Percentiles rank a stretch among this genome's conserved stretches.
These are phyloP conservation scores for Boletus sensibilis DNA, from an alignment of 768 basidiomycete species.

Conservation along the genomic window DNA sequence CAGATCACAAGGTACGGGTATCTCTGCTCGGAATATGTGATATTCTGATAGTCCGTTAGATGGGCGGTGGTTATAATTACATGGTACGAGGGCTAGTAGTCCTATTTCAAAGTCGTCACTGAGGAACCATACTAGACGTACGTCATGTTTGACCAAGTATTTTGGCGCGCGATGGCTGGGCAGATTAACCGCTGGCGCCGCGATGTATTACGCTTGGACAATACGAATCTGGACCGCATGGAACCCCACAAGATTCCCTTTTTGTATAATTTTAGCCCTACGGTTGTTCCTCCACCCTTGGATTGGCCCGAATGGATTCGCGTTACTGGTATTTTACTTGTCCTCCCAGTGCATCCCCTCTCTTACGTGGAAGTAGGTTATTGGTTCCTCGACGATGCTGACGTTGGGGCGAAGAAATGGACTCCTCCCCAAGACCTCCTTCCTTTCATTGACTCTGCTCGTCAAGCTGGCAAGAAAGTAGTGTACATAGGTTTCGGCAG, in stretches of 20 bases:
- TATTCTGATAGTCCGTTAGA: slow-evolving; percentile 44
- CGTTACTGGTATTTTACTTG: slow-evolving; percentile 62
- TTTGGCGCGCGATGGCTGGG: slow-evolving; percentile 92
- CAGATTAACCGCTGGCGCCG: slow-evolving; percentile 95
- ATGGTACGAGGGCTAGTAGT: slow-evolving; percentile 61
- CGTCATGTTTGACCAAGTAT: slow-evolving; percentile 96
- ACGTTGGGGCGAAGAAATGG: slow-evolving; percentile 89
- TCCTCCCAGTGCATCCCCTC: background rate
- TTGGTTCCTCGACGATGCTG: slow-evolving; percentile 95
- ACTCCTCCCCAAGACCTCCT: slow-evolving; percentile 76
- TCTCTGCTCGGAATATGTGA: background rate
- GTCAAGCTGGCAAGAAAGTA: slow-evolving; percentile 74
- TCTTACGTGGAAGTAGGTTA: slow-evolving; percentile 57
- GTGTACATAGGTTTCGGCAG: slow-evolving; percentile 98
- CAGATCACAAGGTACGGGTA: slow-evolving; percentile 76
- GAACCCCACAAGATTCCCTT: slow-evolving; percentile 98
- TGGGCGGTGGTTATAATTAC: slow-evolving; percentile 98
- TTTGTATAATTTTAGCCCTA: slow-evolving; percentile 94
- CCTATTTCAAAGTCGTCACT: slow-evolving; percentile 1
- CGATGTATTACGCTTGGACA: slow-evolving; percentile 67
- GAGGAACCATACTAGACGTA: slow-evolving; percentile 57
- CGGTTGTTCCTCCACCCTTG: slow-evolving; percentile 85
- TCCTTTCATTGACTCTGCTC: slow-evolving; percentile 80
- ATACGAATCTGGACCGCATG: slow-evolving; percentile 91
- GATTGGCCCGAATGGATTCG: slow-evolving; percentile 99